Evolutionary conservation across 257 asterid species (phyloP).

Genomic region (Solanum gracilifrons): DNA sequence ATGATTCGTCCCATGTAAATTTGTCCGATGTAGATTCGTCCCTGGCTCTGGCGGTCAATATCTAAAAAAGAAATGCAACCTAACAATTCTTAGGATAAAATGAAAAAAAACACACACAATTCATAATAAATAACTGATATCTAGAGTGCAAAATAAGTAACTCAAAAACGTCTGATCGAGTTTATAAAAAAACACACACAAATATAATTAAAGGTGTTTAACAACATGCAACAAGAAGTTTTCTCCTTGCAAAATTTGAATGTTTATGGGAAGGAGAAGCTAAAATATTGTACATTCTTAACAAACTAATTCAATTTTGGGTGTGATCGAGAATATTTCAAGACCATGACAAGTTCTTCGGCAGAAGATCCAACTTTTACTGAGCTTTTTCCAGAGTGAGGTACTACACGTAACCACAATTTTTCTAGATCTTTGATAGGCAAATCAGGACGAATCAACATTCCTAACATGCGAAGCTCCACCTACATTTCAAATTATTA

Average conservation of each 20-base stretch:
- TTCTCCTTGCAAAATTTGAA: background rate
- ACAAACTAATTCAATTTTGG: background rate
- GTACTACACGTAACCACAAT: constrained; percentile 2
- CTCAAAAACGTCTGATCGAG: background rate
- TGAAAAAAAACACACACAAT: background rate
- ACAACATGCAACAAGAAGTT: background rate
- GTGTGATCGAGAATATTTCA: constrained; percentile 3
- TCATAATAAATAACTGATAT: background rate
- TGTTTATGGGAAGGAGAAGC: background rate
- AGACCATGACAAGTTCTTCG: constrained; percentile 10
- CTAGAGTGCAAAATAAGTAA: background rate
- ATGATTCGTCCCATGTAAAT: too few species aligned
- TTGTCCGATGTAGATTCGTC: too few species aligned
- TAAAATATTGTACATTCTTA: background rate
- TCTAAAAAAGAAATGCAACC: too few species aligned
- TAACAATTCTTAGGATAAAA: background rate
- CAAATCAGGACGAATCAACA: background rate
- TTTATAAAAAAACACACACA: background rate
- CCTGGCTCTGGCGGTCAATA: too few species aligned
- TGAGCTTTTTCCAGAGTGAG: background rate
- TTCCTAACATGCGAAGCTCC: constrained; percentile 6
- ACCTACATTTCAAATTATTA: constrained; percentile 5
- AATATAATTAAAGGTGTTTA: background rate
- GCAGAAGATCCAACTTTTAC: constrained; percentile 9
- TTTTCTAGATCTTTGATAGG: background rate